A percentile compares a stretch with the other conserved stretches of the same genome.
Evolutionary conservation across 345 rosid genomes (phyloP).

Genomic region (Pistacia atlantica): DNA sequence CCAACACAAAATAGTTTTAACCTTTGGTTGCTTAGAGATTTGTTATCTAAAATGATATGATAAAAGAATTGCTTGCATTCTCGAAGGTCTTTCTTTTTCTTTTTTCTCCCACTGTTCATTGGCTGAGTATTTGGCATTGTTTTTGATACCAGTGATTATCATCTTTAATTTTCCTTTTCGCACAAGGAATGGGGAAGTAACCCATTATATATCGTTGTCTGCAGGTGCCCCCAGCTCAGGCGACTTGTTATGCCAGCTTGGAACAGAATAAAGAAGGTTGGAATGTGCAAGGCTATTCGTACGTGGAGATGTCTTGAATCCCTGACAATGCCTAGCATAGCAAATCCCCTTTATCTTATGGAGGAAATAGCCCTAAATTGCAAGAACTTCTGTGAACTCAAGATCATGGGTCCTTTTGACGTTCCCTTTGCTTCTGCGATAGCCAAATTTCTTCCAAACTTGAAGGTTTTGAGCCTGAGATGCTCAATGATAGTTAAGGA

Average conservation of each 20-base stretch:
- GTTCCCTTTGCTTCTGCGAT: slow-evolving; percentile 50
- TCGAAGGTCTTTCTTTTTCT: not conserved
- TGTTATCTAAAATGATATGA: not conserved
- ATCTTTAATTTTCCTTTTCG: not conserved
- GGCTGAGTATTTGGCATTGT: not conserved
- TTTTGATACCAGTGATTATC: not conserved
- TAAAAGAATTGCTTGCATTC: not conserved
- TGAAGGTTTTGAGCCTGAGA: slow-evolving; percentile 69
- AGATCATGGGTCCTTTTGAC: slow-evolving; percentile 83
- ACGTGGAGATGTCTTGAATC: slow-evolving; percentile 82
- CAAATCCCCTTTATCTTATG: slow-evolving; percentile 59
- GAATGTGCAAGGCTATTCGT: slow-evolving; percentile 70
- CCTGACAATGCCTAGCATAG: slow-evolving; percentile 88
- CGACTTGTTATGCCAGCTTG: slow-evolving; percentile 83
- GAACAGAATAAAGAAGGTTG: slow-evolving; percentile 76
- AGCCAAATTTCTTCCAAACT: slow-evolving; percentile 42
- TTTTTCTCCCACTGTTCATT: not conserved
- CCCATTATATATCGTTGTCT: slow-evolving; percentile 8
- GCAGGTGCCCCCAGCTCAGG: slow-evolving; percentile 67
- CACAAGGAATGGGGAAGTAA: not conserved
- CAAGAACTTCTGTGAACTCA: slow-evolving; percentile 60
- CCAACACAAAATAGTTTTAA: not conserved
- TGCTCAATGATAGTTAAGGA: slow-evolving; percentile 62
- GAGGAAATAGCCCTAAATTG: slow-evolving; percentile 76
- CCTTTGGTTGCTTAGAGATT: not conserved